These are phyloP conservation scores for Aspergillus sp. DNA, from an alignment of 2,329 filamentous ascomycete genomes.

Conservation along the genomic window DNA sequence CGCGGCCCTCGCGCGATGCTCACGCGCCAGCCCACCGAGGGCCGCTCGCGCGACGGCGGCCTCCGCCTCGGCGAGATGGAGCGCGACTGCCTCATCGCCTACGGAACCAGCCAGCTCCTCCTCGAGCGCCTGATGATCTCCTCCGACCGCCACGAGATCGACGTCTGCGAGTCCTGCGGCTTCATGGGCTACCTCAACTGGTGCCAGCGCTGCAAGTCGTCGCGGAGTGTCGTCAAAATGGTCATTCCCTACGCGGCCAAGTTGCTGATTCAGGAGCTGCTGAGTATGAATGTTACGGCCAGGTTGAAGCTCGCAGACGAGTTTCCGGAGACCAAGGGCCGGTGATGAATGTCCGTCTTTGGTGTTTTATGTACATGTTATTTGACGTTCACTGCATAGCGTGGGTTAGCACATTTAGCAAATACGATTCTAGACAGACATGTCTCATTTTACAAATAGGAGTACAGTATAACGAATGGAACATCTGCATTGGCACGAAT, in stretches of 20 bases:
- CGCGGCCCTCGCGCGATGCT: slow-evolving; percentile 84
- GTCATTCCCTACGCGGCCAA: slow-evolving; percentile 97
- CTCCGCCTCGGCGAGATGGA: slow-evolving; percentile 97
- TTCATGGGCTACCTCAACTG: slow-evolving; percentile 93
- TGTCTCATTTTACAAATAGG: too few species aligned
- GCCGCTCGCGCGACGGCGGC: slow-evolving; percentile 84
- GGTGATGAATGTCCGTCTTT: slow-evolving; percentile 15
- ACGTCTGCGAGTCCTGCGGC: slow-evolving; percentile 88
- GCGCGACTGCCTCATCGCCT: slow-evolving; percentile 93
- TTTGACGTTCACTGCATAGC: not conserved
- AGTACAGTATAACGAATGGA: too few species aligned
- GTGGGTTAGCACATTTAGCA: too few species aligned
- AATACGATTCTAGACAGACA: too few species aligned
- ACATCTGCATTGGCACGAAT: too few species aligned
- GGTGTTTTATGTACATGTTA: slow-evolving; percentile 1
- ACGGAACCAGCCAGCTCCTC: slow-evolving; percentile 85
- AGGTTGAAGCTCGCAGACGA: slow-evolving; percentile 85
- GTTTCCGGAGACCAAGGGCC: slow-evolving; percentile 54
- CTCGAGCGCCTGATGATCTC: slow-evolving; percentile 91
- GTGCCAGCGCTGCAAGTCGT: slow-evolving; percentile 86
- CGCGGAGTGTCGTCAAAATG: slow-evolving; percentile 78
- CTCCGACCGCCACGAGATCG: slow-evolving; percentile 80
- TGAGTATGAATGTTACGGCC: slow-evolving; percentile 98
- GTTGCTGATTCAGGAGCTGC: slow-evolving; percentile 85
- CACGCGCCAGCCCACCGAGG: slow-evolving; percentile 92